Evolutionary conservation across 192 early-diverging fungal species (phyloP).

Genomic region (Podila minutissima): DNA sequence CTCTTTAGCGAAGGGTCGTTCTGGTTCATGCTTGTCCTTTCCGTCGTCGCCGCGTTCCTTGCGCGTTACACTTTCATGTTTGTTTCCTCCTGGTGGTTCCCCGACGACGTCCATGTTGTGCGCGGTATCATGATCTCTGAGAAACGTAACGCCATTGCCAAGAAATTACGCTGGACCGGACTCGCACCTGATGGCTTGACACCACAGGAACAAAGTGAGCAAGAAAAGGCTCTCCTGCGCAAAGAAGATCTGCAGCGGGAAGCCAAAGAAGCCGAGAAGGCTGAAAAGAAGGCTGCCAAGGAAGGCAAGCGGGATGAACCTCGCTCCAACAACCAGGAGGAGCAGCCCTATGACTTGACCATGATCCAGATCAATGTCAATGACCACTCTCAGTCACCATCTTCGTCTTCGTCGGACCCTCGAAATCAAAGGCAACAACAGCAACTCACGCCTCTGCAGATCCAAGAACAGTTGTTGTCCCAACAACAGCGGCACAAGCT

Average conservation of each 20-base stretch:
- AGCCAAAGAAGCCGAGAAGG: constrained; percentile 3
- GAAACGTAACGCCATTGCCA: constrained; percentile 21
- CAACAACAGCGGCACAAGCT: constrained; percentile 9
- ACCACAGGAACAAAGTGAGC: constrained; percentile 30
- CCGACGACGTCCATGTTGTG: constrained; percentile 73
- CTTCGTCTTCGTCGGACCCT: neutral
- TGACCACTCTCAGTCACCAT: constrained; percentile 4
- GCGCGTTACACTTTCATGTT: constrained; percentile 76
- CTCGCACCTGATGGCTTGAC: constrained; percentile 36
- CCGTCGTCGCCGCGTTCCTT: constrained; percentile 74
- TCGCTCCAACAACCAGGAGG: neutral
- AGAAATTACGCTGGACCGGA: constrained; percentile 35
- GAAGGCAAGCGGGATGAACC: neutral
- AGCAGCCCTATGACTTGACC: constrained; percentile 36
- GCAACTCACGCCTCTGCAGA: constrained; percentile 23
- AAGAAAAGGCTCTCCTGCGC: constrained; percentile 43
- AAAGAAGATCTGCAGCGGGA: constrained; percentile 24
- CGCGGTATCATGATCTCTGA: constrained; percentile 60
- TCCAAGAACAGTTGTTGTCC: constrained; percentile 24
- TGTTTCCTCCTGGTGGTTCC: constrained; percentile 70
- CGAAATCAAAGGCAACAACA: neutral
- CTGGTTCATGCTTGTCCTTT: constrained; percentile 77
- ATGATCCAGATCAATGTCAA: constrained; percentile 48
- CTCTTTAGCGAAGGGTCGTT: constrained; percentile 76
- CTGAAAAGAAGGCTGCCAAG: constrained; percentile 23